Conservation (phyloP, 2,329 filamentous ascomycete species). For the Aspergillus fructus region DNA sequence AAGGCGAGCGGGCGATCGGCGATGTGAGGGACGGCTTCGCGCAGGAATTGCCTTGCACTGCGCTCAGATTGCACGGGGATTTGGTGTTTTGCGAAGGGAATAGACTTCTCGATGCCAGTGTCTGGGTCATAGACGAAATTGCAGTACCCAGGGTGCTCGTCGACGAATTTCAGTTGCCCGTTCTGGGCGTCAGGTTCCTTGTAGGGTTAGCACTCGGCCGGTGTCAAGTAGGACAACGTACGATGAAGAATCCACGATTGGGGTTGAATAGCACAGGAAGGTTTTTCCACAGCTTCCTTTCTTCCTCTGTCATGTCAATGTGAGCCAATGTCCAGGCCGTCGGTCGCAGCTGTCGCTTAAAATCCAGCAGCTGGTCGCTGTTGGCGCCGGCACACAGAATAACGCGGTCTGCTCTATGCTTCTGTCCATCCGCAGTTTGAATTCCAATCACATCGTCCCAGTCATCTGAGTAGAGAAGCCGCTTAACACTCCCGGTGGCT, state of each 20-base stretch:
- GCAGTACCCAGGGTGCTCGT: constrained; percentile 59
- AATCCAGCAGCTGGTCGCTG: constrained; percentile 49
- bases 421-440: constrained; percentile 40
- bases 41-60: constrained; percentile 49
- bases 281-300: constrained; percentile 46
- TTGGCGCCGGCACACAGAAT: constrained; percentile 53
- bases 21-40: constrained; percentile 55
- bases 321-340: constrained; percentile 57
- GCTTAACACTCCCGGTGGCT: background rate
- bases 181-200: constrained; percentile 41
- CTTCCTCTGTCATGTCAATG: constrained; percentile 48
- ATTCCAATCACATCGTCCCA: background rate
- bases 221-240: background rate
- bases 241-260: constrained; percentile 51
- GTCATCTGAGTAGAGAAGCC: background rate
- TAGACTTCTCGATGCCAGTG: constrained; percentile 23
- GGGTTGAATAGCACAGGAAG: constrained; percentile 53
- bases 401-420: constrained; percentile 44
- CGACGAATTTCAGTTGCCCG: constrained; percentile 42
- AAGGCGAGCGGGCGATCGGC: constrained; percentile 51
- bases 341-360: constrained; percentile 53
- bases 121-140: constrained; percentile 41
- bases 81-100: constrained; percentile 46
- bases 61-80: constrained; percentile 48
- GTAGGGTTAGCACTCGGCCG: background rate